These are phyloP conservation scores for Hanseniaspora lindneri DNA, from an alignment of 805 yeast genomes.

Conservation along the genomic window DNA sequence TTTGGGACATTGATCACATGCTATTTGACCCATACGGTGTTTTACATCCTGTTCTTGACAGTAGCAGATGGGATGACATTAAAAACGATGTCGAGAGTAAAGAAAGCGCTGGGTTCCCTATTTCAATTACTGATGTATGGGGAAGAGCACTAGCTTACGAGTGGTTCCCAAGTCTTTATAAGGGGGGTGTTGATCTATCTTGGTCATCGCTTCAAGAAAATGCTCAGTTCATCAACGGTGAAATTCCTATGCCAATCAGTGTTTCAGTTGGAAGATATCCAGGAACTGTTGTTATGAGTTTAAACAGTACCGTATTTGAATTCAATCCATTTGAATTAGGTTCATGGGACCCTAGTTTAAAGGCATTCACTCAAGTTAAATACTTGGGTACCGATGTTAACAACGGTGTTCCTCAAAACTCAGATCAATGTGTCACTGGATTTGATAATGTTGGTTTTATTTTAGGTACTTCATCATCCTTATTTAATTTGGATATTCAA, in stretches of 20 bases:
- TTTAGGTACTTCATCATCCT: constrained; percentile 69
- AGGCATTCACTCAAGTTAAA: constrained; percentile 51
- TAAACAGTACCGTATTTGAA: constrained; percentile 60
- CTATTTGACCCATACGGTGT: constrained; percentile 54
- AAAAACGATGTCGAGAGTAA: constrained; percentile 39
- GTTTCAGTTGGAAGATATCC: constrained; percentile 59
- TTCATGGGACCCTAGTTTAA: constrained; percentile 71
- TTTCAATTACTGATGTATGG: constrained; percentile 66
- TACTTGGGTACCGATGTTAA: constrained; percentile 58
- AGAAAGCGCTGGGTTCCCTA: constrained; percentile 52
- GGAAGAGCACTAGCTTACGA: constrained; percentile 65
- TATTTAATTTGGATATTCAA: constrained; percentile 44
- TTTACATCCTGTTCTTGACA: constrained; percentile 16
- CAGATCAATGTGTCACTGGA: constrained; percentile 48
- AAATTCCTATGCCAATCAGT: constrained; percentile 63
- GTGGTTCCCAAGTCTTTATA: constrained; percentile 48
- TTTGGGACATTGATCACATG: constrained; percentile 61
- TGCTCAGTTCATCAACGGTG: constrained; percentile 47
- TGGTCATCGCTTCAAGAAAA: constrained; percentile 49
- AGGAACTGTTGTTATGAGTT: constrained; percentile 41
- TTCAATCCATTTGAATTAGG: constrained; percentile 65
- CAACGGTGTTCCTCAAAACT: constrained; percentile 43
- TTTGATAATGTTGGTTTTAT: constrained; percentile 72
- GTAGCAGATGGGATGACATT: constrained; percentile 46
- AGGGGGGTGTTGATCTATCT: constrained; percentile 54